Evolutionary conservation across 2,329 filamentous ascomycete species (phyloP).

Genomic region (Neofusicoccum umdonicola): DNA sequence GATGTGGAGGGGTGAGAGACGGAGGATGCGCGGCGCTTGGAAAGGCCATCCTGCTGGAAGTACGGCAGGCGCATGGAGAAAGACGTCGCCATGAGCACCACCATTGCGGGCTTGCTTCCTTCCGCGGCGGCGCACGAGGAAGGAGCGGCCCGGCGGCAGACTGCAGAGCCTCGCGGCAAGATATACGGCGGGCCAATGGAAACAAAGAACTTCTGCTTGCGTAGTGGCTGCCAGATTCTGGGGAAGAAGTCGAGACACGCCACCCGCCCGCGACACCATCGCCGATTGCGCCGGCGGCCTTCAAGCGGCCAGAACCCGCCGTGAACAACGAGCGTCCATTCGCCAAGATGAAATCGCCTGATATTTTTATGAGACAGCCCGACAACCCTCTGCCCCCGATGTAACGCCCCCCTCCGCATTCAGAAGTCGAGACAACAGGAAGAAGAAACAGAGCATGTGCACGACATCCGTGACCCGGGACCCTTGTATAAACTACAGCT

Average conservation of each 20-base stretch:
- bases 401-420: conserved; percentile 2
- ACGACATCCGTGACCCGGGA: conserved; percentile 7
- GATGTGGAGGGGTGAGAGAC: background rate
- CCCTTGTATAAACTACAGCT: conserved; percentile 14
- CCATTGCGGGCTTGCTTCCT: background rate
- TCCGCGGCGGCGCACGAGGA: background rate
- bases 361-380: conserved; percentile 12
- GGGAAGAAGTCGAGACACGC: background rate
- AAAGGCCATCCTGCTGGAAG: background rate
- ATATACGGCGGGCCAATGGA: background rate
- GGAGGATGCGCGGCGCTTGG: background rate
- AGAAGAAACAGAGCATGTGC: conserved; percentile 10
- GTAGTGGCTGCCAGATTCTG: background rate
- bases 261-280: background rate
- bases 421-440: conserved; percentile 1
- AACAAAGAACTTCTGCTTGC: conserved; percentile 2
- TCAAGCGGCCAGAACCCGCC: background rate
- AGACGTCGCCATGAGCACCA: background rate
- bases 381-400: background rate
- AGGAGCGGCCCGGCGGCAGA: background rate
- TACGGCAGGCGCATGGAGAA: background rate
- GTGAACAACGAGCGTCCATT: background rate
- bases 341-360: conserved; percentile 9
- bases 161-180: background rate
- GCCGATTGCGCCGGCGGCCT: background rate